Evolutionary conservation across 306 rosid species (phyloP).

Genomic region (Potentilla sterilis): DNA sequence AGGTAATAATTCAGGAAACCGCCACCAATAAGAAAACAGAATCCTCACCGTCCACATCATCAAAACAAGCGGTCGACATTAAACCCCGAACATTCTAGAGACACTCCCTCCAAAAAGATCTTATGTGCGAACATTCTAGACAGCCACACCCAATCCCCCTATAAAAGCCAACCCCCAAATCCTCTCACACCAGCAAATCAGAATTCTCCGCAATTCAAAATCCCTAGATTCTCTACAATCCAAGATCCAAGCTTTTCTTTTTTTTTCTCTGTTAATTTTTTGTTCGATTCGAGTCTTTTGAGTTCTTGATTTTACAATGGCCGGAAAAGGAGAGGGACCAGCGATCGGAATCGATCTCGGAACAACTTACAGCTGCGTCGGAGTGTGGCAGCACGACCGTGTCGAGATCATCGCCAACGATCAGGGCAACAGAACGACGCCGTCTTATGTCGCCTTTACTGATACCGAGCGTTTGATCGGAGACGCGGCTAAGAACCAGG

Average conservation of each 20-base stretch:
- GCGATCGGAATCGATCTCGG: conserved; percentile 91
- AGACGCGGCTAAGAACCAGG: conserved; percentile 85
- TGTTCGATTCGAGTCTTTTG: too few species aligned
- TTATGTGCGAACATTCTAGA: conserved; percentile 1
- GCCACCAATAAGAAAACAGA: not conserved
- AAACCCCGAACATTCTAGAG: conserved; percentile 7
- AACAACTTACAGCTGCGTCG: conserved; percentile 73
- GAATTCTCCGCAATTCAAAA: not conserved
- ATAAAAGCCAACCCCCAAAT: not conserved
- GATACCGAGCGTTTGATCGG: conserved; percentile 77
- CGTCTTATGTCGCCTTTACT: conserved; percentile 75
- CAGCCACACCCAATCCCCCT: not conserved
- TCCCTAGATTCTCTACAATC: not conserved
- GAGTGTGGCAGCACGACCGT: conserved; percentile 89
- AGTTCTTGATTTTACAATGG: conserved; percentile 31
- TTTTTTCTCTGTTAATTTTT: not conserved
- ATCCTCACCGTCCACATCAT: not conserved
- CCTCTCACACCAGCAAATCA: not conserved
- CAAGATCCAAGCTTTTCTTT: not conserved
- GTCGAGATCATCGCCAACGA: conserved; percentile 82
- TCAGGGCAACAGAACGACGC: conserved; percentile 83
- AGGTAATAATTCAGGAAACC: not conserved
- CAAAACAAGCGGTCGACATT: not conserved
- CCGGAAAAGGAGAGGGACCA: conserved; percentile 75
- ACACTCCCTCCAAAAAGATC: conserved; percentile 2